Evolutionary conservation across 1,284 basidiomycete species (phyloP), one percentile per base, ranked within the genome.

Genomic region (Rhodotorula sp.): DNA sequence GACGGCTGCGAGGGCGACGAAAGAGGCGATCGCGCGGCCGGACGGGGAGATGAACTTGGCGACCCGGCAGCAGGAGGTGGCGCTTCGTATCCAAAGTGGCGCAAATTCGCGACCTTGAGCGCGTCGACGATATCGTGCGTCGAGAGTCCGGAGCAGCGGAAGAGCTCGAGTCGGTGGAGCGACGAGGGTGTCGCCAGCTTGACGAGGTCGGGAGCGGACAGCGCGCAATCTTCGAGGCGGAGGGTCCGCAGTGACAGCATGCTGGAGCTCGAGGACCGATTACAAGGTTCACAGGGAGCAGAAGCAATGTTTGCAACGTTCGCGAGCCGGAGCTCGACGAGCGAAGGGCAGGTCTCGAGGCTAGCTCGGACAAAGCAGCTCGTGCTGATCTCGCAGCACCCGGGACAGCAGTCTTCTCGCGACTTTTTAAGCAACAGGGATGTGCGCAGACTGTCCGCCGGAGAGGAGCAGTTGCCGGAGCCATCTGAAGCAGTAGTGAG

Each of bases 111-210:
- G 38, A 1, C 10, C 49, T 45, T 52, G 48, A 59, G 7, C 18
- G 64, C 59, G 15, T n/a, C 23, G 16, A 48, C 43, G 45, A 60
- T 43, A 6, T 38, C 59, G 3, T 2, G 21, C 15, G 34, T 26
- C 10, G 52, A 34, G 18, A 26, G 47, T 2, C 28, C 52, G n/a
- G 8, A n/a, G 31, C 65, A 66, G 5, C 19, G 19, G 7, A 8
- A 7, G 23, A 61, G 43, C 26, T 21, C 12, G 31, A 66, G 59
- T 23, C 16, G n/a, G 28, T 61, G 59, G 65, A 66, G 65, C 48
- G 31, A 15, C 26, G 23, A 38, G 19, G 31, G 10, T 6, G 52
- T 18, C n/a, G 56, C 31, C 12, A 56, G 15, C 5, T 21, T 10
- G 14, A 2, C 15, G 21, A 66, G 31, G 6, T 12, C 38, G 8